phyloP scores from a whole-genome alignment of 2,329 filamentous ascomycete genomes.

The Coniochaeta sp. region DNA sequence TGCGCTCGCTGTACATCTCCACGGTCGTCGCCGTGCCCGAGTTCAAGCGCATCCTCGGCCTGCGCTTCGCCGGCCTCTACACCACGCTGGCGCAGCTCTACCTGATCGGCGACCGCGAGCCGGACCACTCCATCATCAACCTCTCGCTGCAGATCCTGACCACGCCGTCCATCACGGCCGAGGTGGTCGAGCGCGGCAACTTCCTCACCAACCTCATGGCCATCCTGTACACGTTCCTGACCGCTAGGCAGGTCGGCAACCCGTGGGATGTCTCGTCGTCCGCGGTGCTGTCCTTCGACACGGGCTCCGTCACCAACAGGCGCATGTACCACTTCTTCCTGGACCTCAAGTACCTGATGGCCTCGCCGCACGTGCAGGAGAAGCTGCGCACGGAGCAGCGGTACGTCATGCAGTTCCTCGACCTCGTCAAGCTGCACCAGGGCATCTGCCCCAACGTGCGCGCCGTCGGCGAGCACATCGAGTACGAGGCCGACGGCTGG shows the following conservation, averaged over 20 bases:
- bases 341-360: slow-evolving; percentile 85
- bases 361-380: slow-evolving; percentile 81
- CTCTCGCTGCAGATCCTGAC: slow-evolving; percentile 94
- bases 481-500: slow-evolving; percentile 98
- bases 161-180: slow-evolving; percentile 90
- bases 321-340: slow-evolving; percentile 97
- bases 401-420: slow-evolving; percentile 90
- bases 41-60: slow-evolving; percentile 88
- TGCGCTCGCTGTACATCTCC: slow-evolving; percentile 90
- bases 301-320: slow-evolving; percentile 88
- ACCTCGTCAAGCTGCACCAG: slow-evolving; percentile 92
- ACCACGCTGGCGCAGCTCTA: slow-evolving; percentile 91
- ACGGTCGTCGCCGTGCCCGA: slow-evolving; percentile 92
- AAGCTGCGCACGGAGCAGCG: slow-evolving; percentile 74
- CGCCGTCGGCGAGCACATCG: slow-evolving; percentile 89
- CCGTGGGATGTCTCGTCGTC: slow-evolving; percentile 81
- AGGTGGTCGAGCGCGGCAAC: slow-evolving; percentile 90
- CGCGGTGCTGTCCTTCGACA: slow-evolving; percentile 86
- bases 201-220: slow-evolving; percentile 93
- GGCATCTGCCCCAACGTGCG: slow-evolving; percentile 93
- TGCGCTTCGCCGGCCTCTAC: slow-evolving; percentile 93
- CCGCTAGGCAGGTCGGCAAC: slow-evolving; percentile 90
- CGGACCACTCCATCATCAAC: slow-evolving; percentile 97
- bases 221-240: slow-evolving; percentile 95
- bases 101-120: slow-evolving; percentile 89